These are phyloP conservation scores for Leccinum arenicola DNA, from an alignment of 768 basidiomycete genomes.

Conservation along the genomic window DNA sequence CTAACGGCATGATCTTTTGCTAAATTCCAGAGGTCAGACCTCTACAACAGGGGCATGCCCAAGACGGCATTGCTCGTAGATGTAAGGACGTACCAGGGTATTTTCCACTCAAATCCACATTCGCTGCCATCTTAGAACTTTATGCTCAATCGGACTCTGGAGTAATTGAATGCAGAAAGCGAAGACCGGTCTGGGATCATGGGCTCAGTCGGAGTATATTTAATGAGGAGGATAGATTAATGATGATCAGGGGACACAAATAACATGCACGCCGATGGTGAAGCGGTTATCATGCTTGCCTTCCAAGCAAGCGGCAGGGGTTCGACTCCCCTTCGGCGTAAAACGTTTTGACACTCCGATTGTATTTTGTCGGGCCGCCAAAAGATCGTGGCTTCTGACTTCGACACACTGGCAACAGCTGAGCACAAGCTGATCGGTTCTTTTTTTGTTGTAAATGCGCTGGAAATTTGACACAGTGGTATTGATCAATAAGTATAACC, in stretches of 20 bases:
- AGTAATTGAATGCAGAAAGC: neutral
- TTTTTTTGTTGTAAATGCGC: too few species aligned
- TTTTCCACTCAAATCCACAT: conserved; percentile 11
- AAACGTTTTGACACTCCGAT: too few species aligned
- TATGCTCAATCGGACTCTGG: neutral
- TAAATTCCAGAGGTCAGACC: conserved; percentile 17
- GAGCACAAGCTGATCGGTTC: too few species aligned
- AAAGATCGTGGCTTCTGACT: too few species aligned
- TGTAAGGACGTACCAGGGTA: conserved; percentile 21
- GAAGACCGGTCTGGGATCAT: neutral
- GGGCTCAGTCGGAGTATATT: neutral
- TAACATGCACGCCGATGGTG: conserved; percentile 58
- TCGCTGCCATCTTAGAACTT: conserved; percentile 5
- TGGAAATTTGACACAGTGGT: too few species aligned
- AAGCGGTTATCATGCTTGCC: conserved; percentile 93
- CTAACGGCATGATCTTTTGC: conserved; percentile 52
- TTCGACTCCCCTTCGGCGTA: conserved; percentile 70
- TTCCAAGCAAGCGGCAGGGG: conserved; percentile 79
- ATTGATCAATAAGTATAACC: too few species aligned
- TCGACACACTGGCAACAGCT: too few species aligned
- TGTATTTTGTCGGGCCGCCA: too few species aligned
- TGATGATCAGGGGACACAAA: too few species aligned
- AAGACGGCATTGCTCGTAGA: neutral
- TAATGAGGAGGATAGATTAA: neutral
- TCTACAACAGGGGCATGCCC: neutral